Evolutionary conservation across 352 stramenopile genomes (phyloP).

Genomic region (Globisporangium cystogenes): DNA sequence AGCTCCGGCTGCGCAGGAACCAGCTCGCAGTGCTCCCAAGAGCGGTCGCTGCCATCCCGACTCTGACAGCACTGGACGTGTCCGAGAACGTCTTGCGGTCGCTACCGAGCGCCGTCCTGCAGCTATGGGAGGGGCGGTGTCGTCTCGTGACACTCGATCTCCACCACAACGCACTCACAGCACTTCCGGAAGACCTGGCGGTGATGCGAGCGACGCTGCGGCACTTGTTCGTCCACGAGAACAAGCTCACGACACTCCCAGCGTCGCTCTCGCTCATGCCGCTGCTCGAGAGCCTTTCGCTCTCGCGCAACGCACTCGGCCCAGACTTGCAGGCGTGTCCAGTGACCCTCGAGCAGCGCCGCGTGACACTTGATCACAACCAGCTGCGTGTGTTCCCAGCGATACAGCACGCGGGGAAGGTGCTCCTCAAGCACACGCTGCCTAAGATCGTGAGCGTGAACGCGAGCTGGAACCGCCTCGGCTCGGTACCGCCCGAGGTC

Average conservation of each 20-base stretch:
- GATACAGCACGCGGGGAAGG: not conserved
- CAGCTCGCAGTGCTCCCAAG: slow-evolving; percentile 15
- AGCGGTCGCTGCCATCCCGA: slow-evolving; percentile 12
- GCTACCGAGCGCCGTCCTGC: slow-evolving; percentile 4
- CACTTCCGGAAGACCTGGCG: slow-evolving; percentile 30
- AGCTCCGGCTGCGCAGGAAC: slow-evolving; percentile 27
- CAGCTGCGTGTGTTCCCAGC: slow-evolving; percentile 21
- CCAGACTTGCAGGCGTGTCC: slow-evolving; percentile 20
- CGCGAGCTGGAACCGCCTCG: slow-evolving; percentile 24
- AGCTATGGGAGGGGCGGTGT: slow-evolving; percentile 18
- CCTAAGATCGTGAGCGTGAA: slow-evolving; percentile 21
- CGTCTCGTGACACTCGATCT: slow-evolving; percentile 29
- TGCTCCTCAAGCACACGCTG: slow-evolving; percentile 14
- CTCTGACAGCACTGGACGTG: slow-evolving; percentile 25
- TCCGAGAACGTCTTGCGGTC: slow-evolving; percentile 30
- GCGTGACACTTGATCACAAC: slow-evolving; percentile 38
- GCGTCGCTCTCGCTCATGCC: slow-evolving; percentile 8
- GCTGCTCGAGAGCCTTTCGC: slow-evolving; percentile 22
- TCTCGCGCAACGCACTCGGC: slow-evolving; percentile 14
- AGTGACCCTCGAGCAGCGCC: slow-evolving; percentile 7
- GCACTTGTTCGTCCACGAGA: slow-evolving; percentile 32
- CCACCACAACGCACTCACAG: slow-evolving; percentile 29
- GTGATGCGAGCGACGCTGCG: slow-evolving; percentile 22
- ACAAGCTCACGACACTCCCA: slow-evolving; percentile 33
- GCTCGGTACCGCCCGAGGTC: slow-evolving; percentile 11